These are phyloP conservation scores for Paecilomyces sp. DNA, from an alignment of 2,329 filamentous ascomycete species.

Conservation along the genomic window DNA sequence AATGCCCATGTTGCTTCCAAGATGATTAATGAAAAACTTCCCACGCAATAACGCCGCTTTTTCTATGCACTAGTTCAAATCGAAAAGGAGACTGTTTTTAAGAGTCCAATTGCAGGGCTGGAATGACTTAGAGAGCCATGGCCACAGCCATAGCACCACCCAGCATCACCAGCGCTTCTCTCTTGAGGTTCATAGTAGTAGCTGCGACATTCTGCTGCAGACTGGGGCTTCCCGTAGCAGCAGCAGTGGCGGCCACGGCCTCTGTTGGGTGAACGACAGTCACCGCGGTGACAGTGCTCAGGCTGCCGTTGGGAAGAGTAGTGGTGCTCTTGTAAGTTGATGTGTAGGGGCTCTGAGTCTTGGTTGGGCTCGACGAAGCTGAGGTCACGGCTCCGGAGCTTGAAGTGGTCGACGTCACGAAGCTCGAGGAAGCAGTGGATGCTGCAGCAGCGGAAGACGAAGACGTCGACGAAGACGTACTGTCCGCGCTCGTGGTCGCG, in stretches of 20 bases:
- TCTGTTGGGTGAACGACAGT: conserved; percentile 35
- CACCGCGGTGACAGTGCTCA: conserved; percentile 38
- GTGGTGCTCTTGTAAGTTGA: conserved; percentile 35
- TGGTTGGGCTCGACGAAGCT: conserved; percentile 16
- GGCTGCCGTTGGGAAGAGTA: conserved; percentile 34
- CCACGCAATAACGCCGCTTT: neutral
- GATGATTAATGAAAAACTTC: neutral
- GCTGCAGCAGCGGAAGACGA: neutral
- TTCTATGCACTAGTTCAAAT: neutral
- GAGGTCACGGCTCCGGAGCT: conserved; percentile 13
- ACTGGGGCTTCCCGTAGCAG: conserved; percentile 22
- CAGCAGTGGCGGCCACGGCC: conserved; percentile 14
- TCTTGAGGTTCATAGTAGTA: conserved; percentile 20
- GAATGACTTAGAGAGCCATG: conserved; percentile 24
- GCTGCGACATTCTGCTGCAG: conserved; percentile 33
- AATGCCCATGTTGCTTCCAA: neutral
- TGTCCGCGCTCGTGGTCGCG: conserved; percentile 11
- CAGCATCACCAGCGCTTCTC: conserved; percentile 31
- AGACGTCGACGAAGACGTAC: neutral
- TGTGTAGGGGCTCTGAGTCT: conserved; percentile 18
- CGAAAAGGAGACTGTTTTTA: neutral
- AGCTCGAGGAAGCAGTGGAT: neutral
- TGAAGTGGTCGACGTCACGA: conserved; percentile 6
- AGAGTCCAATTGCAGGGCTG: neutral
- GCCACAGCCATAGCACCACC: conserved; percentile 35